Evolutionary conservation across 495 filamentous ascomycete genomes (phyloP), one percentile per base, ranked within the genome.

Genomic region (Tirmania nivea): DNA sequence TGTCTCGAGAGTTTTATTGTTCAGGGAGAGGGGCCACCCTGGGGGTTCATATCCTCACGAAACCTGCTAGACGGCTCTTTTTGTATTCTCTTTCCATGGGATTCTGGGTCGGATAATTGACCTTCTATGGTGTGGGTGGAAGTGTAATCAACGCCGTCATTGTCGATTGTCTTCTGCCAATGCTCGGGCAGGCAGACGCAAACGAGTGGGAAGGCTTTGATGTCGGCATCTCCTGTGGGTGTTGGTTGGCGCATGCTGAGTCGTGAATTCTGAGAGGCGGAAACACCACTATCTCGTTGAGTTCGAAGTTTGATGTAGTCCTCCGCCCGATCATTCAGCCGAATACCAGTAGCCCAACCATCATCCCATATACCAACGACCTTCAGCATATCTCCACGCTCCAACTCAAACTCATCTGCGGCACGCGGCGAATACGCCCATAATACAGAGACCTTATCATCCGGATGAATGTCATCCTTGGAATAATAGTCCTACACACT

Each of bases 321-420:
- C 53, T 99, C 92, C 1, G 86, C 87, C 53, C 79, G 74, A 57
- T 94, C 84, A 49, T 80, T 70, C 34, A 94, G 65, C 60, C 87
- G 71, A 51, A 94, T 75, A 58, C 92, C 92, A 10, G 92, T 99
- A 34, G 92, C 92, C 92, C 92, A 99, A 42, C 62, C 92, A 69
- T 99, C 92, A 65, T 99, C 92, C 92, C 92, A 99, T 57, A 99
- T 95, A 39, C 92, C 92, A 51, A 99, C 83, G 34, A 99, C 83
- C 68, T 94, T 94, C 55, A 99, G 72, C 90, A 99, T 95, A 68
- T 99, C 92, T 48, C 92, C 92, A 52, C 92, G 78, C 56, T 96
- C 90, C 31, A 99, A 72, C 55, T 83, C 77, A 61, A 94, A 96
- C 63, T 99, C 92, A 61, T 99, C 92, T 31, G 78, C 77, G 3